A percentile compares a stretch with the other conserved stretches of the same genome.
Evolutionary conservation across 1,284 basidiomycete species (phyloP).

Genomic region (Paramarasmius palmivorus): DNA sequence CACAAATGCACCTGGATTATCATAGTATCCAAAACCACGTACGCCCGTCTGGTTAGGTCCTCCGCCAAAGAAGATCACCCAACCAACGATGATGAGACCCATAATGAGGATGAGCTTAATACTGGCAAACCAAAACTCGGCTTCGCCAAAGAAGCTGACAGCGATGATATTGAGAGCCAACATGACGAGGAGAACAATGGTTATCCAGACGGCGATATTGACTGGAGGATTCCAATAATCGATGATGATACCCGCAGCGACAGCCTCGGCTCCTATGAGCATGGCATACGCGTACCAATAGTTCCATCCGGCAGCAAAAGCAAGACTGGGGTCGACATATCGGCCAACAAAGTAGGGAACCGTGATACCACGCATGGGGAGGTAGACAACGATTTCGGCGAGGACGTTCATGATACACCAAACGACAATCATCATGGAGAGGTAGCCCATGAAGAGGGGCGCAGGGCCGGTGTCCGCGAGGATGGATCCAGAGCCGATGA

Average conservation of each 20-base stretch:
- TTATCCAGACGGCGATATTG: conserved; percentile 60
- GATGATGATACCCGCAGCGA: conserved; percentile 64
- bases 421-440: conserved; percentile 56
- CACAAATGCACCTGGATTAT: too few relatives aligned
- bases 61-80: too few relatives aligned
- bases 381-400: conserved; percentile 57
- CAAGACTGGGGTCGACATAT: conserved; percentile 54
- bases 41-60: too few relatives aligned
- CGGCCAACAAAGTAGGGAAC: conserved; percentile 53
- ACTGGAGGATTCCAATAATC: conserved; percentile 60
- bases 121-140: conserved; percentile 57
- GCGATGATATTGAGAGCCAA: conserved; percentile 19
- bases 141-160: conserved; percentile 55
- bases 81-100: too few relatives aligned
- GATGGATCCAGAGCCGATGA: conserved; percentile 69
- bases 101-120: conserved; percentile 51
- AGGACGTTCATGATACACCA: conserved; percentile 51
- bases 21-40: too few relatives aligned
- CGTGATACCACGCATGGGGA: conserved; percentile 57
- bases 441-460: conserved; percentile 50
- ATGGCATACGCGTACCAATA: conserved; percentile 42
- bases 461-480: conserved; percentile 53
- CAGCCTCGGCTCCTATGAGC: too few relatives aligned
- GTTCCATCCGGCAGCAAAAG: conserved; percentile 55
- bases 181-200: conserved; percentile 19